Evolutionary conservation across 192 early-diverging fungal species (phyloP), one percentile per base, ranked within the genome.

Genomic region (Entophlyctis helioformis): DNA sequence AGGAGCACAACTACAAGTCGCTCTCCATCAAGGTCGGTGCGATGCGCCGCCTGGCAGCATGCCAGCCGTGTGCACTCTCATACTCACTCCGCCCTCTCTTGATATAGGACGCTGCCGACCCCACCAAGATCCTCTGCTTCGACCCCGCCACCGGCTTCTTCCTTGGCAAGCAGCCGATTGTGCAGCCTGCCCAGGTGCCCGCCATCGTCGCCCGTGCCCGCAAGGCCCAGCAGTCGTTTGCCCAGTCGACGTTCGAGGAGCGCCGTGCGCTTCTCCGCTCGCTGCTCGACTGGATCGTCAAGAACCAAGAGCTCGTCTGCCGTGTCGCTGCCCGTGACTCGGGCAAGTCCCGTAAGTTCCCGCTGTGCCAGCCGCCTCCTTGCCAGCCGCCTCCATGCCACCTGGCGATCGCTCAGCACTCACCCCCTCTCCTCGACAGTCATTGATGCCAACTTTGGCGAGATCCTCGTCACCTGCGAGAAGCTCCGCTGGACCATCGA

Each of bases 141-240:
- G 88, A 91, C 29, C 88, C 88, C 8, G 73, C 88, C 23, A 89
- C 88, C 16, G 88, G 85, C 15, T 68, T 78, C 35, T 73, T 69
- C 16, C 71, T 91, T 21, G 76, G 69, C 21, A 67, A 59, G 7
- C 77, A 83, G 29, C 69, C 54, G 32, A 64, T 69, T 20, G 72
- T 74, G 16, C 67, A 80, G 5, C 51, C 61, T 0, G 62, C 60
- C 11, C 65, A 87, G 50, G 69, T 91, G 28, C 34, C 63, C 33
- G 70, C 56, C 21, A 69, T 71, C 40, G 56, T 85, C 16, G 39
- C 44, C 13, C 64, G 64, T 23, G 80, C 83, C 0, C 63, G 69
- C 11, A 47, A 36, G 9, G 86, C 86, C 27, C 88, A 91, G 50
- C 49, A 51, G 19, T 42, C 67, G 21, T 89, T 82, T 85, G 60